Conservation (phyloP, 2,329 filamentous ascomycete genomes). For the Trichoderma sp. region DNA sequence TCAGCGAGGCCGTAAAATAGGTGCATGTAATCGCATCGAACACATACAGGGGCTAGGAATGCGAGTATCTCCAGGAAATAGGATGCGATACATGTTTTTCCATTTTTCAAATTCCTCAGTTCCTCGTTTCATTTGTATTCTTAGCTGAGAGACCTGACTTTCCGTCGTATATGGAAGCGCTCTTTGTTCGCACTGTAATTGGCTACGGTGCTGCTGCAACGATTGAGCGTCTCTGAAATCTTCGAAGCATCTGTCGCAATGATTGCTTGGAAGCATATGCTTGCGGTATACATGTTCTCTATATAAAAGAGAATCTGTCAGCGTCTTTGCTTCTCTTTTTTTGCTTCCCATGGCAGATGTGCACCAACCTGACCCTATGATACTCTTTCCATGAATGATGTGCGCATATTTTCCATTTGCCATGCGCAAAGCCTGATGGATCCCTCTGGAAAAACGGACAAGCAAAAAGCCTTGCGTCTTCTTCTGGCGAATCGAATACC, state of each 20-base stretch:
- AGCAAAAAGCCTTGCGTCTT: not conserved
- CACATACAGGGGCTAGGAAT: not conserved
- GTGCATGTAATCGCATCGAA: no score
- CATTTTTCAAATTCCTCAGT: not conserved
- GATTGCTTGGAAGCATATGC: not conserved
- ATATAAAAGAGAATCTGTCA: not conserved
- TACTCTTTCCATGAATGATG: not conserved
- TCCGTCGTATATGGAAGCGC: not conserved
- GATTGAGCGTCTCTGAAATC: not conserved
- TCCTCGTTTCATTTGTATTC: not conserved
- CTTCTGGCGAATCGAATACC: accelerated
- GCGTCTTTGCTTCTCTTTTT: not conserved
- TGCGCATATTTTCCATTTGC: not conserved
- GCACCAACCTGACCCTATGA: not conserved
- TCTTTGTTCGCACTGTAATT: not conserved
- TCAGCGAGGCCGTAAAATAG: not conserved
- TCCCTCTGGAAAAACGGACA: not conserved
- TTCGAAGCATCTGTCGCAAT: not conserved
- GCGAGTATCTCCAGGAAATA: not conserved
- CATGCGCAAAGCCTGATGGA: not conserved
- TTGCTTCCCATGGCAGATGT: not conserved
- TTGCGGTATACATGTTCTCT: not conserved
- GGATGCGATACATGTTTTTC: not conserved
- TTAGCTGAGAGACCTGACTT: not conserved
- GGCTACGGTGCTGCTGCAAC: not conserved